phyloP scores from a whole-genome alignment of 371 early-diverging fungal species.

The Mortierella sp. region DNA sequence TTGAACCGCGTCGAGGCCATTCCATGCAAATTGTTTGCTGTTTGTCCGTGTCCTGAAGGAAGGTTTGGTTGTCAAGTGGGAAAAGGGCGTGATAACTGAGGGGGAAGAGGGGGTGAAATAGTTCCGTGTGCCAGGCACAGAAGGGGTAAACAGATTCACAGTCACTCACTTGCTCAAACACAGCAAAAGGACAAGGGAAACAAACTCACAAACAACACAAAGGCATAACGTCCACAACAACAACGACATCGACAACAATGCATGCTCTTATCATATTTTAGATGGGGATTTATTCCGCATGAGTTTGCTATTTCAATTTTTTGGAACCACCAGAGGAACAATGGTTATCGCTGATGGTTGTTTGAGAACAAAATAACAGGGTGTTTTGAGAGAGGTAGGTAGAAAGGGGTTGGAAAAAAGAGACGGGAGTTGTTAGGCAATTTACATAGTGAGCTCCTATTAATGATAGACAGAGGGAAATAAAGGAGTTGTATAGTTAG shows the following conservation, averaged over 20 bases:
- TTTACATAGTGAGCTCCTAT: constrained; percentile 58
- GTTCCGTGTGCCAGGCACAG: not conserved
- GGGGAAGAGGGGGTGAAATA: not conserved
- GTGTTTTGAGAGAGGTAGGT: no score
- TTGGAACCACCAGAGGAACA: not conserved
- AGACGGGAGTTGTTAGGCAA: constrained; percentile 3
- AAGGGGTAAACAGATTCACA: constrained; percentile 8
- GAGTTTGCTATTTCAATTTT: constrained; percentile 3
- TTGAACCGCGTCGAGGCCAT: constrained; percentile 62
- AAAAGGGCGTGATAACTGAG: not conserved
- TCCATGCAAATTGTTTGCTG: not conserved
- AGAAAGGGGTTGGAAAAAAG: not conserved
- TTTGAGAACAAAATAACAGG: constrained; percentile 16
- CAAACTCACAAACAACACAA: not conserved
- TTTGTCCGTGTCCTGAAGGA: not conserved
- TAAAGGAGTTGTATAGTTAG: constrained; percentile 10
- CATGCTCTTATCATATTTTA: not conserved
- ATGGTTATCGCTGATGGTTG: not conserved
- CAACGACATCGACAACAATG: not conserved
- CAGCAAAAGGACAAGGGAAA: no score
- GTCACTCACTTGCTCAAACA: not conserved
- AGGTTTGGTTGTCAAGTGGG: not conserved
- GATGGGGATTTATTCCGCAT: constrained; percentile 5
- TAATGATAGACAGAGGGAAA: not conserved
- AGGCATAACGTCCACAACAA: not conserved